These are phyloP conservation scores for Mucor mucedo DNA, from an alignment of 371 early-diverging fungal species.

Conservation along the genomic window DNA sequence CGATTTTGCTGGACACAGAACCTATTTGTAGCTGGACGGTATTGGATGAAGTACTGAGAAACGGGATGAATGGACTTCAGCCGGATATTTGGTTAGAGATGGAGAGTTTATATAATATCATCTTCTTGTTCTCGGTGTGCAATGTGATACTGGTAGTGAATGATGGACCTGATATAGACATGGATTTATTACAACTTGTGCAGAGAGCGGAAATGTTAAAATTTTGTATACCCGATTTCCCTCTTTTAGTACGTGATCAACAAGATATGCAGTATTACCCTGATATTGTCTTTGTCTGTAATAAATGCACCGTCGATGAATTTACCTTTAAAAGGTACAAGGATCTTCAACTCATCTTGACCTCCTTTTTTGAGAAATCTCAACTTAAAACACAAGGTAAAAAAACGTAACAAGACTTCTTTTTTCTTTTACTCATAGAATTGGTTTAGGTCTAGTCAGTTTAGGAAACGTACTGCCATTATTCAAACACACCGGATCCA, in stretches of 20 bases:
- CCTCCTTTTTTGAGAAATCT: conserved; percentile 39
- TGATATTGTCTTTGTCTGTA: conserved; percentile 57
- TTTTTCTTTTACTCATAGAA: neutral
- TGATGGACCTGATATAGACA: conserved; percentile 56
- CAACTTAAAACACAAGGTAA: conserved; percentile 53
- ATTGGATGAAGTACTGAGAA: conserved; percentile 55
- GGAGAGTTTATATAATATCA: conserved; percentile 56
- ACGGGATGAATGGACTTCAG: conserved; percentile 49
- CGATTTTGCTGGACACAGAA: conserved; percentile 74
- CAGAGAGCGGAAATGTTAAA: conserved; percentile 61
- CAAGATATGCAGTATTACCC: conserved; percentile 46
- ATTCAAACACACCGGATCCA: conserved; percentile 23
- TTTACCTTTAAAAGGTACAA: conserved; percentile 36
- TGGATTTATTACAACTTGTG: conserved; percentile 48
- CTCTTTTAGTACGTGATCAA: conserved; percentile 27
- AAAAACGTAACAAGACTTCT: neutral
- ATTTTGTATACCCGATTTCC: conserved; percentile 52
- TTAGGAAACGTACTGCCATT: conserved; percentile 33
- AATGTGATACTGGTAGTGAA: conserved; percentile 70
- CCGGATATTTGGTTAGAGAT: conserved; percentile 63
- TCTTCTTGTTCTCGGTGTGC: conserved; percentile 70
- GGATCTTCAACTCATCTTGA: conserved; percentile 27
- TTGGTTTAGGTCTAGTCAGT: conserved; percentile 33
- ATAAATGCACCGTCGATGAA: conserved; percentile 43
- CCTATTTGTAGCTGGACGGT: conserved; percentile 62